phyloP scores from a whole-genome alignment of 2,329 filamentous ascomycete species.

The Clarireedia paspali region DNA sequence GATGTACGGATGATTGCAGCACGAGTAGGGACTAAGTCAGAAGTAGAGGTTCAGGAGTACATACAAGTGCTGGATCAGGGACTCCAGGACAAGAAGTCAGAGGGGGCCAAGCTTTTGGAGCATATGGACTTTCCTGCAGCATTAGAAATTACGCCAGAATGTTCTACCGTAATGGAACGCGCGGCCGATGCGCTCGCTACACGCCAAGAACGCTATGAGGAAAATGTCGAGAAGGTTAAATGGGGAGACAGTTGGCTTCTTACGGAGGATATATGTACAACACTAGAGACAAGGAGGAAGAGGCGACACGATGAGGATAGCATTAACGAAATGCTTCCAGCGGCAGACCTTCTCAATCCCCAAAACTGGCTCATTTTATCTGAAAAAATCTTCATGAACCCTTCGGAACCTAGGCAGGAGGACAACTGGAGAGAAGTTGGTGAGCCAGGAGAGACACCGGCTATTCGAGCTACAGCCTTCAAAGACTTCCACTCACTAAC shows the following conservation, averaged over 20 bases:
- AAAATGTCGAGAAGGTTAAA: slow-evolving; percentile 47
- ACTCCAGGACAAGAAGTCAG: slow-evolving; percentile 27
- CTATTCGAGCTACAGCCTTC: slow-evolving; percentile 68
- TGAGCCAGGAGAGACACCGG: slow-evolving; percentile 48
- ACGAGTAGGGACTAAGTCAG: slow-evolving; percentile 62
- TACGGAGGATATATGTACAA: slow-evolving; percentile 28
- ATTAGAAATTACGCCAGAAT: slow-evolving; percentile 59
- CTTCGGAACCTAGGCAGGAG: slow-evolving; percentile 42
- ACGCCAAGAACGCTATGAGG: slow-evolving; percentile 57
- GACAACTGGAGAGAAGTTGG: slow-evolving; percentile 61
- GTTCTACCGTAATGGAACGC: slow-evolving; percentile 57
- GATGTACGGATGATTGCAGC: slow-evolving; percentile 54
- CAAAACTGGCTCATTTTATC: slow-evolving; percentile 57
- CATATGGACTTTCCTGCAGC: slow-evolving; percentile 61
- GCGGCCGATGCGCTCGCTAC: slow-evolving; percentile 59
- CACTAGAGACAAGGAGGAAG: slow-evolving; percentile 17
- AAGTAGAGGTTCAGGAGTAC: slow-evolving; percentile 66
- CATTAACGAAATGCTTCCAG: slow-evolving; percentile 34
- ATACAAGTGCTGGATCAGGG: slow-evolving; percentile 49
- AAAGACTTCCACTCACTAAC: slow-evolving; percentile 65
- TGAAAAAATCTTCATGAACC: slow-evolving; percentile 68
- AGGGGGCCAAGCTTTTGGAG: slow-evolving; percentile 30
- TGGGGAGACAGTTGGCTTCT: slow-evolving; percentile 63
- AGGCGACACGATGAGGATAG: slow-evolving; percentile 22
- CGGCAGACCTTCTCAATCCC: slow-evolving; percentile 50